These are phyloP conservation scores for Dendrobium nobile DNA, from an alignment of 106 monocot genomes.

Conservation along the genomic window DNA sequence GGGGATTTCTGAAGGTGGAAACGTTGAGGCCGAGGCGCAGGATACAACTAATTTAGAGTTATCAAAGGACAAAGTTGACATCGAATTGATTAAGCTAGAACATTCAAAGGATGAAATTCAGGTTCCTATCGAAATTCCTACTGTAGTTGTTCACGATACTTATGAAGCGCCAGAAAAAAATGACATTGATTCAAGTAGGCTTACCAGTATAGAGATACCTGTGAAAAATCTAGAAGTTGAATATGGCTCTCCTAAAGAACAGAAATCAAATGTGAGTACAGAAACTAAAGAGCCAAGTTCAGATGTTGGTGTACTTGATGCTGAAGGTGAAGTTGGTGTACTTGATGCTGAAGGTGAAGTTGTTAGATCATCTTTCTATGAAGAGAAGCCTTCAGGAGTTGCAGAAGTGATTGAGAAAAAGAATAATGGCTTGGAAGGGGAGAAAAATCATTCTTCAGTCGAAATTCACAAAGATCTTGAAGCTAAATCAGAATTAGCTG, in stretches of 20 bases:
- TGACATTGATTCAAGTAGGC: neutral
- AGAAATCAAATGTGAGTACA: neutral
- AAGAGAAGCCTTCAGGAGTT: neutral
- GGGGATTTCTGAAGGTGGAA: too few species aligned
- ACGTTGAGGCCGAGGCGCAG: too few species aligned
- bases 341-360: too few species aligned
- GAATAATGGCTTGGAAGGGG: neutral
- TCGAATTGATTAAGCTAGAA: neutral
- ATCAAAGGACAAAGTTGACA: neutral
- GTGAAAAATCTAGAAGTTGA: neutral
- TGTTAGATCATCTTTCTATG: neutral
- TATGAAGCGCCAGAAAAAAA: too few species aligned
- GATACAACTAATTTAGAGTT: neutral
- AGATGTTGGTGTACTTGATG: too few species aligned
- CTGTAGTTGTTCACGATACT: neutral
- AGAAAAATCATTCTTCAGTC: neutral
- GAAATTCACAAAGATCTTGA: too few species aligned
- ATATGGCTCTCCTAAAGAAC: neutral
- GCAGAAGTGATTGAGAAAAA: neutral
- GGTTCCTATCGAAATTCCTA: too few species aligned
- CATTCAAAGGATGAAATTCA: too few species aligned
- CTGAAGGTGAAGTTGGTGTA: too few species aligned
- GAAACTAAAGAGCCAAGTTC: neutral
- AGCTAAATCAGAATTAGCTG: too few species aligned
- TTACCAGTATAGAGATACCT: neutral